Conservation (phyloP, 345 rosid genomes). For the Erodium maritimum region DNA sequence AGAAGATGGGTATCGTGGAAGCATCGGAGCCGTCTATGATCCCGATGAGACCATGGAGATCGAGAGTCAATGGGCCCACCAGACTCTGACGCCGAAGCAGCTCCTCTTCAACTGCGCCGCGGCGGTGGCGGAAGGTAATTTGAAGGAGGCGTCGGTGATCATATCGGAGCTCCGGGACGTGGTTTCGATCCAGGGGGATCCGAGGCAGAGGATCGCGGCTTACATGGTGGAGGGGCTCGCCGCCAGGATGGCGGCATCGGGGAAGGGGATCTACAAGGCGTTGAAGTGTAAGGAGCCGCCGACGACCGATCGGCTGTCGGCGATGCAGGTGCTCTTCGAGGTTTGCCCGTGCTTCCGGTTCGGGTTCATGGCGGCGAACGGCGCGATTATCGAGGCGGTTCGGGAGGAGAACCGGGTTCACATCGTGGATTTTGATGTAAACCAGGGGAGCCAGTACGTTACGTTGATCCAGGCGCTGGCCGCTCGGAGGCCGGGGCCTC, state of each 20-base stretch:
- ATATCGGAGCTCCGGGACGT: conserved; percentile 61
- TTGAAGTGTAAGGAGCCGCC: conserved; percentile 98
- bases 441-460: conserved; percentile 93
- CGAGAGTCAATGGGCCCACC: conserved; percentile 68
- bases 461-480: conserved; percentile 63
- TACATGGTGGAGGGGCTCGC: conserved; percentile 99
- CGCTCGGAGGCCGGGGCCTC: conserved; percentile 31
- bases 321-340: conserved; percentile 96
- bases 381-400: conserved; percentile 67
- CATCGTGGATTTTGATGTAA: conserved; percentile 80
- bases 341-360: conserved; percentile 95
- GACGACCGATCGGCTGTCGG: conserved; percentile 84
- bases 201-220: conserved; percentile 86
- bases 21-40: conserved; percentile 23
- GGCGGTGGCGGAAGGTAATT: conserved; percentile 52
- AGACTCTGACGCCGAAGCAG: conserved; percentile 45
- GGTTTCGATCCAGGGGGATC: conserved; percentile 92
- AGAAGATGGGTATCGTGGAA: conserved; percentile 32
- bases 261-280: conserved; percentile 71
- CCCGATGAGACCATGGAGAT: conserved; percentile 58
- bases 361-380: conserved; percentile 87
- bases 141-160: conserved; percentile 47
- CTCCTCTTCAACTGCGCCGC: conserved; percentile 71
- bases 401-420: conserved; percentile 67
- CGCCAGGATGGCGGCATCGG: conserved; percentile 87